Conservation (phyloP, 257 asterid genomes). For the Plantago major region DNA sequence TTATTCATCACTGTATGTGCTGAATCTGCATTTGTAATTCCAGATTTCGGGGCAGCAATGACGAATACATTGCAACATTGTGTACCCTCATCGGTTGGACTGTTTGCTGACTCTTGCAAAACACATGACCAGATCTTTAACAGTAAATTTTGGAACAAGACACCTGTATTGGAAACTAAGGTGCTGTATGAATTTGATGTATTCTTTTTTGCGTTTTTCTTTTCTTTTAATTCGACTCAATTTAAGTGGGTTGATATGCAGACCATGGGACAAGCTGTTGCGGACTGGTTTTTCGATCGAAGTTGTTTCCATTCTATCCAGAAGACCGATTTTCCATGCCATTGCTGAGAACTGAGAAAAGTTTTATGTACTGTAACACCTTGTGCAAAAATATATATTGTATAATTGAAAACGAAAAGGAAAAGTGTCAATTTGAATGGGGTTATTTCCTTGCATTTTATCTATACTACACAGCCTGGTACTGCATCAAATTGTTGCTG, state of each 20-base stretch:
- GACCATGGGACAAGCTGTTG: neutral
- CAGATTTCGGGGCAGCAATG: neutral
- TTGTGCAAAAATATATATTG: no score
- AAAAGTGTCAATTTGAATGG: no score
- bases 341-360: neutral
- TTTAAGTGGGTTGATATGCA: neutral
- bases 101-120: slow-evolving; percentile 8
- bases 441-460: no score
- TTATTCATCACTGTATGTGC: no score
- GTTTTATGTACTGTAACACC: no score
- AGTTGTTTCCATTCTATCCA: neutral
- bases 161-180: neutral
- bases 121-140: neutral
- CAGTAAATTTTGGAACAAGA: neutral
- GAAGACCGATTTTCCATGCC: neutral
- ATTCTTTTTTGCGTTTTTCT: neutral
- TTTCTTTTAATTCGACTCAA: neutral
- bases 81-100: neutral
- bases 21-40: neutral
- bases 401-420: no score
- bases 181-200: neutral
- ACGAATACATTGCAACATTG: neutral
- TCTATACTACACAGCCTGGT: no score
- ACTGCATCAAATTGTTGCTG: no score
- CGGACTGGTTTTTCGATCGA: slow-evolving; percentile 5